Base-by-base conservation (phyloP, 345 rosid species). In the Alliaria petiolata region DNA sequence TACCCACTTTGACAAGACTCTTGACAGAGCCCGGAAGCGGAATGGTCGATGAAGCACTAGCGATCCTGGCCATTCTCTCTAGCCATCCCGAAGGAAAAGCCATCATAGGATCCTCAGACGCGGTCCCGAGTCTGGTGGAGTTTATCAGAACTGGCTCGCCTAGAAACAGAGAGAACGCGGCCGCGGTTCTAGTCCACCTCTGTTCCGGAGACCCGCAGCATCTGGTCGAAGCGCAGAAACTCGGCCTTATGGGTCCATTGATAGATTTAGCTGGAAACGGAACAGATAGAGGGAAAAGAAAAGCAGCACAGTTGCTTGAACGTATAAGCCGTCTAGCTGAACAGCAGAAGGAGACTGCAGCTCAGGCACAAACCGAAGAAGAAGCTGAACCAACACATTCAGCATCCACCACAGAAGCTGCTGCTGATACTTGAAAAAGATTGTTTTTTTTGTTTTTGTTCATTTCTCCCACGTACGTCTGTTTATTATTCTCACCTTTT, bases 271-370 rank as follows among this genome's bases (percentile, higher is more conserved):
- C 93, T 12, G 90, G 83, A 43, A 91, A 83, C 53, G 99, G 99
- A 38, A 95, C 99, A 0, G 96, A 91, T 57, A 81, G 99, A 65
- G 99, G 96, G 44, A 95, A 91, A 76, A 78, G 99, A 51, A 95
- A 95, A 79, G 99, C 99, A 80, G 88, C 85, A 3, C 97, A 86
- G 75, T 81, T 91, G 76, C 84, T 95, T 2, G 97, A 91, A 42
- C 93, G 95, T 7, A 83, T 95, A 70, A 87, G 74, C 81, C 81
- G 90, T 76, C 83, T 79, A 49, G 34, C 81, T 30, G 99, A 91
- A 73, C 92, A 86, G 78, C 89, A 86, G 79, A 81, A 88, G 76
- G 88, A 79, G 38, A 77, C 81, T 62, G 77, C 81, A 52, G 68
- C 81, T n/a, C 72, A 65, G 60, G 43, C 85, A 4, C 84, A 80